Conservation (phyloP, 2,329 filamentous ascomycete genomes). For the Emmonsia crescens region DNA sequence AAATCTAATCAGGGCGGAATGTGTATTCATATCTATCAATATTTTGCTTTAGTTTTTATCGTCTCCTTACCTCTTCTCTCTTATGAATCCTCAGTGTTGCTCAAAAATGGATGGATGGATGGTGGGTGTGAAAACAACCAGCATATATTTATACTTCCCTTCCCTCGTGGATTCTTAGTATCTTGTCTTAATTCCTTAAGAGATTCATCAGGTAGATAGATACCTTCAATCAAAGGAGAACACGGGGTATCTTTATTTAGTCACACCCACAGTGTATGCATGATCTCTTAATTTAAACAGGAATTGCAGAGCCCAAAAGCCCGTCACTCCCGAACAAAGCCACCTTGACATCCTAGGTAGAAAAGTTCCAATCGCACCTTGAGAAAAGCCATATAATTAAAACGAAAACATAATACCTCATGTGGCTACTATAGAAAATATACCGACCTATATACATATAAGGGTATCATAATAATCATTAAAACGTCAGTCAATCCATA, state of each 20-base stretch:
- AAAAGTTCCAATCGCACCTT: not conserved
- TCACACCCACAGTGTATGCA: too few species aligned
- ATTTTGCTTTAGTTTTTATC: not conserved
- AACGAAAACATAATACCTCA: too few species aligned
- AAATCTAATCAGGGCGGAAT: not conserved
- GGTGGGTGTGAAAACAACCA: not conserved
- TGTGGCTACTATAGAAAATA: too few species aligned
- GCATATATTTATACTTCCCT: not conserved
- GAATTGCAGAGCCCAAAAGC: too few species aligned
- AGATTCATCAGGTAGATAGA: not conserved
- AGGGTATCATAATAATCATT: not conserved
- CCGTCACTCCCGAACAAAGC: too few species aligned
- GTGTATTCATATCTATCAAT: slow-evolving; percentile 2
- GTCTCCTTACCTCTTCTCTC: not conserved
- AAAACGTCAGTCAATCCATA: slow-evolving; percentile 14
- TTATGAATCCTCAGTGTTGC: not conserved
- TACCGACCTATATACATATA: not conserved
- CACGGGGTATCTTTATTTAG: not conserved
- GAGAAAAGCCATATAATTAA: not conserved
- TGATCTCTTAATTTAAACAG: too few species aligned
- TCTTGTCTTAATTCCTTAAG: not conserved
- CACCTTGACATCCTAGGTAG: not conserved
- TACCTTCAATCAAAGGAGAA: not conserved
- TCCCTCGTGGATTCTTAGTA: not conserved
- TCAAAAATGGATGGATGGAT: not conserved